Base-by-base conservation (phyloP, 176 grass and related monocot genomes). In the Phyllostachys edulis region DNA sequence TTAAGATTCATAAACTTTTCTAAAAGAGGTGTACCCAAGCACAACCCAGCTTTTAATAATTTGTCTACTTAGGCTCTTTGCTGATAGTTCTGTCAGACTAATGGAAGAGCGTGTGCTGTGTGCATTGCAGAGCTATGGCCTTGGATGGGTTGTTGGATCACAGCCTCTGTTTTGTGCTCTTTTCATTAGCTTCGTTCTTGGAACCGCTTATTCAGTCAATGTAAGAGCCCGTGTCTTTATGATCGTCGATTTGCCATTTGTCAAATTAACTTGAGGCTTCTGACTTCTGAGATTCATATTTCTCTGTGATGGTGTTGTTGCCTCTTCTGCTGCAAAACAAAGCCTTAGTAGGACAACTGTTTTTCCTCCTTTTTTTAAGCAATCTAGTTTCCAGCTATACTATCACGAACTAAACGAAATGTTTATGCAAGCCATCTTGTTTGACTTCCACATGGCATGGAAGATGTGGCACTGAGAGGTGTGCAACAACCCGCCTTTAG, bases 191-290 rank as follows among this genome's bases (percentile, higher is more conserved):
- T 99, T 99, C 78, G 61, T 96, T 78, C 97, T 99, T 87, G 97
- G 97, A 80, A 99, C 93, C 32, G 93, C 93, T 77, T 99, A 99
- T 84, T 99, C 97, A 26, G 92, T 95, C 60, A 90, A 99, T 89
- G 97, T 94, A 94, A 89, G 87, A 63, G 67, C 39, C 78, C 16
- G 41, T 60, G 9, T 68, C 41, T 80, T 51, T 51, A 50, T 82
- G 45, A 80, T 67, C 39, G 34, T 32, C 9, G 36, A 34, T 12
- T 40, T 41, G 4, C 1, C n/a, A 39, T 62, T 45, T 78, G 11
- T 1, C 23, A 49, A n/a, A 60, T 21, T 60, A 66, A 18, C 60
- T 61, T 66, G 5, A 32, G 0, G 17, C 50, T 68, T 50, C 57
- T 21, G n/a, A n/a, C 50, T 68, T 50, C 57, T 21, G n/a, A n/a